Conservation (phyloP, 2,329 filamentous ascomycete genomes). For the Mycogone perniciosa region DNA sequence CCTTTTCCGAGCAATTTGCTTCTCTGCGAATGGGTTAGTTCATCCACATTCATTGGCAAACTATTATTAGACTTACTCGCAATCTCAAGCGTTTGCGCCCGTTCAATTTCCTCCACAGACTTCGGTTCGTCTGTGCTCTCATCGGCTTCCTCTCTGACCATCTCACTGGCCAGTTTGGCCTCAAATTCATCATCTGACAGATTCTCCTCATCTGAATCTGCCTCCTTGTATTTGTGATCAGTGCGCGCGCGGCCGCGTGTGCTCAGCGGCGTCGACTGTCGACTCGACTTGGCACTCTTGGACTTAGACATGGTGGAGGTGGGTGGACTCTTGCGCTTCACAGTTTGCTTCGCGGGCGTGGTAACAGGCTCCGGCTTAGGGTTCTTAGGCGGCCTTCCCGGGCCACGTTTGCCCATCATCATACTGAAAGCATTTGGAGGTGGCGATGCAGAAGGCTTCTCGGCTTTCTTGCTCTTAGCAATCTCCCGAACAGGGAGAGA, state of each 20-base stretch:
- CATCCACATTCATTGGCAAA: rapidly evolving
- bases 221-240: constrained; percentile 42
- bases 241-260: constrained; percentile 46
- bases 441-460: constrained; percentile 16
- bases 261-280: constrained; percentile 65
- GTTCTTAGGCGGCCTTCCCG: constrained; percentile 19
- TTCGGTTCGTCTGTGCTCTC: constrained; percentile 25
- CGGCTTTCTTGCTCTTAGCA: constrained; percentile 25
- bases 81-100: constrained; percentile 62
- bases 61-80: constrained; percentile 54
- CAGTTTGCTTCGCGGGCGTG: constrained; percentile 16
- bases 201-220: constrained; percentile 52
- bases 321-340: constrained; percentile 29
- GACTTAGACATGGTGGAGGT: constrained; percentile 29
- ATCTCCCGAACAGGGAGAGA: constrained; percentile 32
- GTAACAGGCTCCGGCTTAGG: constrained; percentile 18
- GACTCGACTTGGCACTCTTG: constrained; percentile 72
- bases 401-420: constrained; percentile 44
- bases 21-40: constrained; percentile 45
- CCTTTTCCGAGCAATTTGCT: constrained; percentile 85
- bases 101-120: constrained; percentile 55
- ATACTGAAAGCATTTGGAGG: constrained; percentile 44
- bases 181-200: constrained; percentile 83
- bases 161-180: constrained; percentile 61
- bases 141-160: constrained; percentile 37